phyloP scores from a whole-genome alignment of 2,329 filamentous ascomycete species.

The Fusarium bactridioides region DNA sequence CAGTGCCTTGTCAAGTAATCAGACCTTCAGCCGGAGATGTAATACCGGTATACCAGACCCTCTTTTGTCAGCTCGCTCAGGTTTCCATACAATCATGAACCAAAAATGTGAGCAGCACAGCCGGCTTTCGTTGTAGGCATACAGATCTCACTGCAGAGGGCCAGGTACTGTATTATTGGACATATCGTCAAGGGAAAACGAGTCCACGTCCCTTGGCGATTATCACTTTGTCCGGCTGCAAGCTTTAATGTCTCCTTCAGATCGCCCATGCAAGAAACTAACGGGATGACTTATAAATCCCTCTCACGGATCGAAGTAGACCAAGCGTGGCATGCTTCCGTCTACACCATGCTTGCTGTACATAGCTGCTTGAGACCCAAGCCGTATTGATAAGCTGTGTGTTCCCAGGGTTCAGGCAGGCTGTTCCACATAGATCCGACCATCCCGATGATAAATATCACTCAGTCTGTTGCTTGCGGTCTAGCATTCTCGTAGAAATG shows the following conservation, averaged over 20 bases:
- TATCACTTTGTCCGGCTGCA: neutral
- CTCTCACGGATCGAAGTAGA: neutral
- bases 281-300: neutral
- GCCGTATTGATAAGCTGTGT: neutral
- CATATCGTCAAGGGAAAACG: neutral
- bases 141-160: neutral
- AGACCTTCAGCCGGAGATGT: neutral
- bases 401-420: neutral
- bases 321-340: neutral
- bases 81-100: neutral
- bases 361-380: neutral
- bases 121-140: neutral
- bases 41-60: neutral
- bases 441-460: neutral
- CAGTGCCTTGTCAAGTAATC: neutral
- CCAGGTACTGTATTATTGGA: neutral
- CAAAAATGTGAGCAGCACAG: neutral
- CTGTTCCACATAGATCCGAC: neutral
- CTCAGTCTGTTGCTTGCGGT: neutral
- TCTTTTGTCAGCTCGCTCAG: neutral
- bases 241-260: neutral
- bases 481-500: constrained; percentile 3
- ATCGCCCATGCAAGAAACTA: neutral
- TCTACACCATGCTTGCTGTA: neutral
- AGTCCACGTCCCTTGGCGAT: neutral